Conservation (phyloP, 352 stramenopile species). For the Pythium guiyangense region DNA sequence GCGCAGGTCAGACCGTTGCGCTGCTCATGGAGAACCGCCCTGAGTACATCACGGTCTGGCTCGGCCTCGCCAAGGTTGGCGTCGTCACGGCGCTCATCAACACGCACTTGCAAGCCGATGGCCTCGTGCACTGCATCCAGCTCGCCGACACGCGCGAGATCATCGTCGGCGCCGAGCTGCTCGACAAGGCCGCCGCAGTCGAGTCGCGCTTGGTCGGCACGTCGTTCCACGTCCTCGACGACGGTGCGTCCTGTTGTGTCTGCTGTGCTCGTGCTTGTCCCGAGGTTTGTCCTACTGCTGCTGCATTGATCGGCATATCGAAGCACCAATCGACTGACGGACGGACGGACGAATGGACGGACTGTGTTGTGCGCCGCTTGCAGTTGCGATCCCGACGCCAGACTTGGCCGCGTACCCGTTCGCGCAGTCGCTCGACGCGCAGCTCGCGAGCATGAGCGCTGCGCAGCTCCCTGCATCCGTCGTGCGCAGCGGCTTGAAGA, state of each 20-base stretch:
- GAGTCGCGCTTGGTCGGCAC: conserved; percentile 29
- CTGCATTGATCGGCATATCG: too few species aligned
- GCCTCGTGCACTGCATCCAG: conserved; percentile 70
- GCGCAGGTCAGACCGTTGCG: conserved; percentile 60
- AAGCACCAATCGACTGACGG: not conserved
- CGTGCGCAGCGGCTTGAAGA: conserved; percentile 31
- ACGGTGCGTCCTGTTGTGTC: conserved; percentile 22
- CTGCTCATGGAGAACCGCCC: conserved; percentile 86
- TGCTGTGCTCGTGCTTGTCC: too few species aligned
- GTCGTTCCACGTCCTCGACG: conserved; percentile 44
- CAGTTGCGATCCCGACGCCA: conserved; percentile 17
- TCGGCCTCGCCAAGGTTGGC: conserved; percentile 80
- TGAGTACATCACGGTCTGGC: conserved; percentile 80
- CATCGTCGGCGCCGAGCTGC: conserved; percentile 64
- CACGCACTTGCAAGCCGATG: conserved; percentile 59
- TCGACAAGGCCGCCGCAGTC: conserved; percentile 36
- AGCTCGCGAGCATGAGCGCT: conserved; percentile 24
- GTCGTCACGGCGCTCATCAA: conserved; percentile 86
- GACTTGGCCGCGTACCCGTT: conserved; percentile 17
- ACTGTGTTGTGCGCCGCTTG: conserved; percentile 3
- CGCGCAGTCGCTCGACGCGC: conserved; percentile 39
- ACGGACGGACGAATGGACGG: conserved; percentile 2
- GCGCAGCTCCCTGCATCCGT: conserved; percentile 21
- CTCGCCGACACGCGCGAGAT: conserved; percentile 58
- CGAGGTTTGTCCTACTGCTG: too few species aligned